These are phyloP conservation scores for Phytophthora kernoviae DNA, from an alignment of 352 stramenopile genomes.

Conservation along the genomic window DNA sequence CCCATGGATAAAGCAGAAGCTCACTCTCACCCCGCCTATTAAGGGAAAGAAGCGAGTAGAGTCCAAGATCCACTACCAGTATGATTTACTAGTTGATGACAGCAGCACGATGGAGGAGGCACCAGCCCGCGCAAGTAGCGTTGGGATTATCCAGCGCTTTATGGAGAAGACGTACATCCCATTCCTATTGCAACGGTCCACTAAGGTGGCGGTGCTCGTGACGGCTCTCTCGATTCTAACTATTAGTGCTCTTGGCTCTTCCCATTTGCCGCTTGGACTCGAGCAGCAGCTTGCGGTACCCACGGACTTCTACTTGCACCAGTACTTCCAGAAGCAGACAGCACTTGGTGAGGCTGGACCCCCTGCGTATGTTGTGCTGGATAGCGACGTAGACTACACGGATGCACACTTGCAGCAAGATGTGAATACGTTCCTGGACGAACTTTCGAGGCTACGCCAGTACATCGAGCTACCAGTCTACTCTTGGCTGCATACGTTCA, in stretches of 20 bases:
- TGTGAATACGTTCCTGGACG: slow-evolving; percentile 72
- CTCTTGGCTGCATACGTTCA: slow-evolving; percentile 89
- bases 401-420: slow-evolving; percentile 53
- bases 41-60: slow-evolving; percentile 20
- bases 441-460: slow-evolving; percentile 68
- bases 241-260: slow-evolving; percentile 62
- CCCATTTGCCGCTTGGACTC: slow-evolving; percentile 79
- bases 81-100: slow-evolving; percentile 34
- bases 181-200: slow-evolving; percentile 60
- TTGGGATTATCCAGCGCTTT: slow-evolving; percentile 60
- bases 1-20: slow-evolving; percentile 61
- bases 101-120: not conserved
- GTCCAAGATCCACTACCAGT: slow-evolving; percentile 31
- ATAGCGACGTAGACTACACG: slow-evolving; percentile 70
- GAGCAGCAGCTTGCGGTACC: slow-evolving; percentile 89
- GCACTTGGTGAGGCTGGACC: slow-evolving; percentile 84
- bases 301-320: slow-evolving; percentile 88
- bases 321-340: slow-evolving; percentile 90
- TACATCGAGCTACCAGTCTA: slow-evolving; percentile 88
- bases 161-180: slow-evolving; percentile 72
- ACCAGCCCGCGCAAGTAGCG: slow-evolving; percentile 2
- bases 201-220: slow-evolving; percentile 66
- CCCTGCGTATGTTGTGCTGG: slow-evolving; percentile 84
- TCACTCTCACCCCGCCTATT: slow-evolving; percentile 28
- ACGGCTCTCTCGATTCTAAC: slow-evolving; percentile 31